Conservation (phyloP, 352 stramenopile genomes). For the Globisporangium cylindrosporum region DNA sequence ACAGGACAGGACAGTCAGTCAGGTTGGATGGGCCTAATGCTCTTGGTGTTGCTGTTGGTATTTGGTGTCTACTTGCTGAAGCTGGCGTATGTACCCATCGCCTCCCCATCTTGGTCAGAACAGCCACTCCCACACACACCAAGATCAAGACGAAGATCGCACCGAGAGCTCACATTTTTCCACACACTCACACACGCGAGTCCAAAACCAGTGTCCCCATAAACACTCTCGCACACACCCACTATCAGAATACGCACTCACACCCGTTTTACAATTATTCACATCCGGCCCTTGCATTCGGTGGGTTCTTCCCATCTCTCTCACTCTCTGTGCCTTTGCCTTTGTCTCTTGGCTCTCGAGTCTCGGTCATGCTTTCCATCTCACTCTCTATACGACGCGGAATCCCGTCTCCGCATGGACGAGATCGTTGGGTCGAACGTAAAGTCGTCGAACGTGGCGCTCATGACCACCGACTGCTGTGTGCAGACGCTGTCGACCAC, state of each 20-base stretch:
- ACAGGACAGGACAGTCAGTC: too few relatives aligned
- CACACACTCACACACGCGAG: background rate
- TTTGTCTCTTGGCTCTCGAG: background rate
- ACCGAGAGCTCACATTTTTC: background rate
- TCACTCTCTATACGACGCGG: conserved; percentile 9
- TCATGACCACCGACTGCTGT: conserved; percentile 54
- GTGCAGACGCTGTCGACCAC: conserved; percentile 77
- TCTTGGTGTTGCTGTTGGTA: background rate
- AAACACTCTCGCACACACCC: too few relatives aligned
- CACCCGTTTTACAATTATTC: too few relatives aligned
- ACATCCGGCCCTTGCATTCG: too few relatives aligned
- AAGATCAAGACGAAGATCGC: background rate
- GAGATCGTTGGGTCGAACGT: conserved; percentile 70
- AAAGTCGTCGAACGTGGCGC: conserved; percentile 68
- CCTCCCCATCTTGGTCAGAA: background rate
- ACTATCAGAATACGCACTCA: too few relatives aligned
- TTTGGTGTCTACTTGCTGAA: background rate
- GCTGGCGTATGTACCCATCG: background rate
- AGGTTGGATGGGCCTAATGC: background rate
- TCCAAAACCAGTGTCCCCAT: background rate
- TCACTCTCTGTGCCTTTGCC: background rate
- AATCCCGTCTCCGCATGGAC: conserved; percentile 34
- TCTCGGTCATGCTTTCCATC: background rate
- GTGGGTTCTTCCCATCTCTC: too few relatives aligned
- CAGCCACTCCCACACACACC: background rate